phyloP scores from a whole-genome alignment of 495 filamentous ascomycete genomes.

The Penicillium soppii region DNA sequence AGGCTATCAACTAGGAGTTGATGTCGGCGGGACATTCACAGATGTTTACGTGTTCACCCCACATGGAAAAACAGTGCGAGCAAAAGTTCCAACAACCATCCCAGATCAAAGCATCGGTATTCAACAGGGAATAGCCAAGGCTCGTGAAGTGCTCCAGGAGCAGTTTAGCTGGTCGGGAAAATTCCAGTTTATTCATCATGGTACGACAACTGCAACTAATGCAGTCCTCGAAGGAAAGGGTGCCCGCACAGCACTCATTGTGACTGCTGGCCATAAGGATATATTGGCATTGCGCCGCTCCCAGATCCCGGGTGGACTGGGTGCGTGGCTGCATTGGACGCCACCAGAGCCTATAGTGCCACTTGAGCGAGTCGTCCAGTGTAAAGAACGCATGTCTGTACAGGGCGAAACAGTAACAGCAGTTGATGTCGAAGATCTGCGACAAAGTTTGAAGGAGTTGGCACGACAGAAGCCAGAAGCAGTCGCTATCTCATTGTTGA shows the following conservation, averaged over 20 bases:
- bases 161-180: conserved; percentile 23
- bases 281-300: conserved; percentile 41
- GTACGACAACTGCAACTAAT: conserved; percentile 43
- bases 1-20: conserved; percentile 38
- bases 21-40: conserved; percentile 51
- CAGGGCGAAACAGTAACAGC: conserved; percentile 38
- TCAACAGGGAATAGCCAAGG: conserved; percentile 40
- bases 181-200: conserved; percentile 41
- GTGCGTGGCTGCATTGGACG: conserved; percentile 47
- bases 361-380: conserved; percentile 47
- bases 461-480: conserved; percentile 39
- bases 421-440: conserved; percentile 40
- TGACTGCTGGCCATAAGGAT: conserved; percentile 43
- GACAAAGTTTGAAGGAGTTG: conserved; percentile 28
- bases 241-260: conserved; percentile 38
- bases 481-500: conserved; percentile 47
- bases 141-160: conserved; percentile 27
- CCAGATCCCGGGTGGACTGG: conserved; percentile 50
- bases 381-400: conserved; percentile 46
- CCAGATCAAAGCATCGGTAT: conserved; percentile 50
- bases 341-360: conserved; percentile 51
- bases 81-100: conserved; percentile 50
- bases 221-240: conserved; percentile 44
- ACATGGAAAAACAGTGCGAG: conserved; percentile 35
- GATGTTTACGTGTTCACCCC: conserved; percentile 48